Base-by-base conservation (phyloP, 1,284 basidiomycete species). In the Somion occarium region DNA sequence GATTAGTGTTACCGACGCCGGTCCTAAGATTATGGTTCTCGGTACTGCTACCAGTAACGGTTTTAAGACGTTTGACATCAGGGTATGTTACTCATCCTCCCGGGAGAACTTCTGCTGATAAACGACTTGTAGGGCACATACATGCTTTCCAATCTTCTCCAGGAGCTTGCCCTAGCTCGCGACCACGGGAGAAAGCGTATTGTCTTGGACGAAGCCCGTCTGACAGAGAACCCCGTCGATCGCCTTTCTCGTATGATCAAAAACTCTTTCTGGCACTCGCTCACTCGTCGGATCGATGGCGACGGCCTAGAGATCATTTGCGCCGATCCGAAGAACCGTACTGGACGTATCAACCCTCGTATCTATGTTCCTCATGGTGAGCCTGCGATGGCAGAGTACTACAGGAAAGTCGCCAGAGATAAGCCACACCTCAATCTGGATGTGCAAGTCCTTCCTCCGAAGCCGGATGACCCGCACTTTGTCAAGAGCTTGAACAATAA, bases 91-190 rank as follows among this genome's bases (percentile, higher is more conserved):
- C 27, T 43, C 41, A 15, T 45, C 39, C 39, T 47, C 47, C 51
- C 52, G 22, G 30, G 5, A 47, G 15, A 3, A 38, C 38, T 12
- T 9, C n/a, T 5, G 15, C 26, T 24, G 20, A 50, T 23, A 38
- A 44, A 15, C 23, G 9, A 34, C n/a, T 45, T 38, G n/a, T 20
- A 94, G 92, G 94, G 94, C 42, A 96, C 89, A 13, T 98, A 99
- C 73, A 98, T 98, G 96, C 79, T 99, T 38, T 98, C 96, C 11
- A 99, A 98, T 69, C 82, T 99, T n/a, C 78, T 99, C 24, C 97
- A 99, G 75, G 96, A 99, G 69, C 85, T 99, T 39, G 97, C 96
- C 1, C 83, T 99, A 25, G 96, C 96, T n/a, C 84, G 91, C 12
- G 95, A 98, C 65, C 93, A 94, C 67, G 91, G 91, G 50, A 80